Conservation (phyloP, 2,329 filamentous ascomycete species). For the Aspergillus brasiliensis region DNA sequence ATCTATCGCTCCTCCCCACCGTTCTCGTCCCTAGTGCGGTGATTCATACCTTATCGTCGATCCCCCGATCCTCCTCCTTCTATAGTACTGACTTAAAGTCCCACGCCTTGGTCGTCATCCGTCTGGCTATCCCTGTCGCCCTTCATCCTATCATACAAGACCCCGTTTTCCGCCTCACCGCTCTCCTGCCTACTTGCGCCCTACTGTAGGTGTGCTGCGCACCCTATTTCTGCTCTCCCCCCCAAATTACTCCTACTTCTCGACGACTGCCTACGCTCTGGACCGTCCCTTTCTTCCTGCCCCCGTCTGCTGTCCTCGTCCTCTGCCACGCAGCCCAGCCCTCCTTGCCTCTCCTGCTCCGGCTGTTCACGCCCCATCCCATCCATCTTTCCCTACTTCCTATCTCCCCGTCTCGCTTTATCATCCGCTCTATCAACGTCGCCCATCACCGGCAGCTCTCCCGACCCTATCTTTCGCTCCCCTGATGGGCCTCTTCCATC, state of each 20-base stretch:
- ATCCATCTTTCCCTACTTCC: neutral
- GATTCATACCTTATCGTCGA: neutral
- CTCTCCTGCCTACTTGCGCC: conserved; percentile 15
- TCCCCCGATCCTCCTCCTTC: neutral
- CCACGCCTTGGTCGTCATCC: conserved; percentile 10
- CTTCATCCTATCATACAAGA: conserved; percentile 13
- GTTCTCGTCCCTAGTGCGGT: neutral
- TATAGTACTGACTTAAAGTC: neutral
- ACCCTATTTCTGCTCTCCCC: neutral
- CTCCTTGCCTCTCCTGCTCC: conserved; percentile 1
- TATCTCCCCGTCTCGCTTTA: neutral
- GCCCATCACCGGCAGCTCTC: conserved; percentile 12
- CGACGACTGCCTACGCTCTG: neutral
- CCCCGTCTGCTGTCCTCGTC: neutral
- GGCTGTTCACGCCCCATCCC: neutral
- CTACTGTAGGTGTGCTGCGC: neutral
- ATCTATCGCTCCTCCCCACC: neutral
- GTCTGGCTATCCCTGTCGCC: conserved; percentile 10
- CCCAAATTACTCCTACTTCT: neutral
- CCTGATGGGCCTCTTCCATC: conserved; percentile 39
- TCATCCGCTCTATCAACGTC: conserved; percentile 4
- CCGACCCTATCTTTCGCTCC: conserved; percentile 20
- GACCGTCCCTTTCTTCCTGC: neutral
- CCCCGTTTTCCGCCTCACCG: conserved; percentile 23
- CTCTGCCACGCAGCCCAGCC: neutral